phyloP scores from a whole-genome alignment of 306 rosid genomes.

The Sechiopsis laciniata region DNA sequence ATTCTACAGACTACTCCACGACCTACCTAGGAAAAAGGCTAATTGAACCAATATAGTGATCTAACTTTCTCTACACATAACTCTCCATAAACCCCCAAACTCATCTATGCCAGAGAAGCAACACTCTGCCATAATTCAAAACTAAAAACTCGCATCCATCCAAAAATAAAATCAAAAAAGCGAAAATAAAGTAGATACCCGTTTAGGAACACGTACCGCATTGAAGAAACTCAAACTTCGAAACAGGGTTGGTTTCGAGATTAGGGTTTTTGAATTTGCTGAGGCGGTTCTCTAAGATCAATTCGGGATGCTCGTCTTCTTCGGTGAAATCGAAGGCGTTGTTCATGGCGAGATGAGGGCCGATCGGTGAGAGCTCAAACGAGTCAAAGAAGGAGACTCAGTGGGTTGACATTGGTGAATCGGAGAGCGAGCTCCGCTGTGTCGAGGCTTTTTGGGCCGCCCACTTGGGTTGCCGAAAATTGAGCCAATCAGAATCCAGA shows the following conservation, averaged over 20 bases:
- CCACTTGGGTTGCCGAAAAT: not conserved
- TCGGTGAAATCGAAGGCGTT: constrained; percentile 53
- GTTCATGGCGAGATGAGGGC: constrained; percentile 37
- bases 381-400: constrained; percentile 11
- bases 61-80: not conserved
- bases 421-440: not conserved
- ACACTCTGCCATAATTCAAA: not conserved
- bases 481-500: not conserved
- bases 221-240: constrained; percentile 29
- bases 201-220: constrained; percentile 35
- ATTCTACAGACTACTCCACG: not conserved
- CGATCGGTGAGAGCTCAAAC: constrained; percentile 21
- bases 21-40: not conserved
- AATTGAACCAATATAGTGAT: not conserved
- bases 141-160: not conserved
- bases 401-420: not conserved
- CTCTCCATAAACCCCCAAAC: not conserved
- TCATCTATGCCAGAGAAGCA: not conserved
- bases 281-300: constrained; percentile 26
- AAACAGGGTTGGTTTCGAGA: constrained; percentile 20
- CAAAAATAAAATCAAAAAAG: not conserved
- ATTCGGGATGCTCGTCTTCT: constrained; percentile 43
- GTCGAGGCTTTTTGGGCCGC: constrained; percentile 10
- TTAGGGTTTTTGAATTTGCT: constrained; percentile 37
- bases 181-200: constrained; percentile 5